Conservation (phyloP, 106 monocot genomes). For the Hemerocallis citrina region DNA sequence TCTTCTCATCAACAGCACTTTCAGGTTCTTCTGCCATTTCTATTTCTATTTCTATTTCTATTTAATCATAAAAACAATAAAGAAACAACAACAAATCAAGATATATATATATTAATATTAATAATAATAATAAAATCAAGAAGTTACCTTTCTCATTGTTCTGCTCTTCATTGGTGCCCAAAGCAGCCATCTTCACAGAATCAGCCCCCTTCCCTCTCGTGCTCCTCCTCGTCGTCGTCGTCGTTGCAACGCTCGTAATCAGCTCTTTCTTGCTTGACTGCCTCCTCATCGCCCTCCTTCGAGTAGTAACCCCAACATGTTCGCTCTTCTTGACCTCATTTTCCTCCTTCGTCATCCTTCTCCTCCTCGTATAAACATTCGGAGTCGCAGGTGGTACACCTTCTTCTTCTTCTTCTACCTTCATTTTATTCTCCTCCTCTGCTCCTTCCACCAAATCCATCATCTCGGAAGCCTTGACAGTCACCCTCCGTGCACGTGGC, state of each 20-base stretch:
- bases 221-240: background rate
- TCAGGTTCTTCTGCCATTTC: background rate
- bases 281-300: background rate
- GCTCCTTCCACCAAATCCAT: background rate
- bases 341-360: background rate
- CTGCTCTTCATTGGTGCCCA: background rate
- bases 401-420: background rate
- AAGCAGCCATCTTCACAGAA: background rate
- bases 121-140: background rate
- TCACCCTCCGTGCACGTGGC: slow-evolving; percentile 29
- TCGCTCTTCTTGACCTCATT: background rate
- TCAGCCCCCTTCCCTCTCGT: background rate
- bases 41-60: background rate
- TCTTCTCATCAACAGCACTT: background rate
- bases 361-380: background rate
- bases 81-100: background rate
- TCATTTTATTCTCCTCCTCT: background rate
- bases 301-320: background rate
- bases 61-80: background rate
- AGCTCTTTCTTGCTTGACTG: slow-evolving; percentile 1
- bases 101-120: too few species aligned
- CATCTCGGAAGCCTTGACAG: slow-evolving; percentile 12
- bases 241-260: background rate
- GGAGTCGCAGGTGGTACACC: background rate
- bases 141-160: background rate